These are phyloP conservation scores for Umbelopsis sp. DNA, from an alignment of 192 early-diverging fungal genomes.

Conservation along the genomic window DNA sequence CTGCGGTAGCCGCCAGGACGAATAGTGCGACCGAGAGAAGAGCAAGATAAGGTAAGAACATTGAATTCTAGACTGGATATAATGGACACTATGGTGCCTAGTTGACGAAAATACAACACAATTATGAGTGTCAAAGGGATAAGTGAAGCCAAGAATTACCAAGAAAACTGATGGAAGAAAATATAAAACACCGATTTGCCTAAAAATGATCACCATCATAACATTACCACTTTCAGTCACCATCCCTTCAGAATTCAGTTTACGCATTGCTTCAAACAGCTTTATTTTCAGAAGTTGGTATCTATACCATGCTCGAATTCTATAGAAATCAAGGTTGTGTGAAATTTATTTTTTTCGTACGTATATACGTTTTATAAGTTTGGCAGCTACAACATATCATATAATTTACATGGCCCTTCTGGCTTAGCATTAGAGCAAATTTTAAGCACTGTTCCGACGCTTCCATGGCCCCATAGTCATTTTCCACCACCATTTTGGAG, in stretches of 20 bases:
- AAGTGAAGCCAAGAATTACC: not conserved
- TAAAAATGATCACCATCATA: not conserved
- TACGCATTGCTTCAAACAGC: no score
- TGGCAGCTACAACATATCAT: not conserved
- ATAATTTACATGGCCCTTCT: not conserved
- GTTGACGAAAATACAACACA: not conserved
- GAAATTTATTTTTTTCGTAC: no score
- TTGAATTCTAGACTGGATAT: not conserved
- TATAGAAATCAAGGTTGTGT: no score
- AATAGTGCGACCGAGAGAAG: not conserved
- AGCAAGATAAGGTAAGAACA: not conserved
- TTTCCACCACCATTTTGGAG: slow-evolving; percentile 8
- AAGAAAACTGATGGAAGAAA: not conserved
- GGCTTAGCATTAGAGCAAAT: not conserved
- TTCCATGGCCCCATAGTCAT: not conserved
- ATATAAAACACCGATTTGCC: not conserved
- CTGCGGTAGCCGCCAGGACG: not conserved
- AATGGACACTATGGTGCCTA: not conserved
- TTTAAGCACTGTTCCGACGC: not conserved
- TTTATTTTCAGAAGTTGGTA: no score
- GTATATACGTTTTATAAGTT: no score
- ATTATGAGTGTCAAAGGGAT: not conserved
- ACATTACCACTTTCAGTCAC: slow-evolving; percentile 9
- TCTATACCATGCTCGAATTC: no score
- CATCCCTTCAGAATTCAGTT: not conserved